These are phyloP conservation scores for Dittrichia graveolens DNA, from an alignment of 129 eudicot species.

Conservation along the genomic window DNA sequence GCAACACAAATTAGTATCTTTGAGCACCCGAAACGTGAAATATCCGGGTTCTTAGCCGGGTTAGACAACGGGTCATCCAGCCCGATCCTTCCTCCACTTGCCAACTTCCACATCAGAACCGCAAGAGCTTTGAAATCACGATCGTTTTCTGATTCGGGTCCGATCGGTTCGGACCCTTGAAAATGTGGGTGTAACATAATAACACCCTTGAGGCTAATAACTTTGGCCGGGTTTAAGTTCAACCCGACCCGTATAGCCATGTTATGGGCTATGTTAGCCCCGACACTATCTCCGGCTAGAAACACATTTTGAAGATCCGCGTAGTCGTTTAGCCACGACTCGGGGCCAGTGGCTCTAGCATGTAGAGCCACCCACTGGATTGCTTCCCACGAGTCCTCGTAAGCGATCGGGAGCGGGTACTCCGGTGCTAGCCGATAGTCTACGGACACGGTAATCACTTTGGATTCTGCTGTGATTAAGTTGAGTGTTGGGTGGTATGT, in stretches of 20 bases:
- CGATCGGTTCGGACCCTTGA: slow-evolving; percentile 38
- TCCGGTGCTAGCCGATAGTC: slow-evolving; percentile 53
- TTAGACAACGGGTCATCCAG: slow-evolving; percentile 17
- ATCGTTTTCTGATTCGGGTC: slow-evolving; percentile 2
- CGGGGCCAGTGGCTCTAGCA: slow-evolving; percentile 18
- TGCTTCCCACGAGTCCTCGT: slow-evolving; percentile 51
- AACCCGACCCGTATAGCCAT: slow-evolving; percentile 35
- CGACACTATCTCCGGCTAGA: slow-evolving; percentile 44
- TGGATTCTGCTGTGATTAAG: slow-evolving; percentile 26
- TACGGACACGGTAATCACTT: slow-evolving; percentile 32
- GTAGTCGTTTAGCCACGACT: slow-evolving; percentile 36
- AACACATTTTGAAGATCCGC: slow-evolving; percentile 39
- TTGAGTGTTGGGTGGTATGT: slow-evolving; percentile 39
- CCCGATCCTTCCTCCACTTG: slow-evolving; percentile 23
- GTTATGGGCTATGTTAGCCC: slow-evolving; percentile 51
- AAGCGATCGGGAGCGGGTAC: slow-evolving; percentile 34
- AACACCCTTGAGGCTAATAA: slow-evolving; percentile 32
- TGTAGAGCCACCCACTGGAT: slow-evolving; percentile 47
- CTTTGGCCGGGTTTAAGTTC: background rate
- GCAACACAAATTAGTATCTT: slow-evolving; percentile 18
- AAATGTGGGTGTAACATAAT: slow-evolving; percentile 50
- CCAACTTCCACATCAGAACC: slow-evolving; percentile 28
- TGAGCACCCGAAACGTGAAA: slow-evolving; percentile 12
- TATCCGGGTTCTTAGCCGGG: background rate
- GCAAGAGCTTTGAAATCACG: background rate